Evolutionary conservation across 768 basidiomycete species (phyloP).

Genomic region (Leucogyrophana mollusca): DNA sequence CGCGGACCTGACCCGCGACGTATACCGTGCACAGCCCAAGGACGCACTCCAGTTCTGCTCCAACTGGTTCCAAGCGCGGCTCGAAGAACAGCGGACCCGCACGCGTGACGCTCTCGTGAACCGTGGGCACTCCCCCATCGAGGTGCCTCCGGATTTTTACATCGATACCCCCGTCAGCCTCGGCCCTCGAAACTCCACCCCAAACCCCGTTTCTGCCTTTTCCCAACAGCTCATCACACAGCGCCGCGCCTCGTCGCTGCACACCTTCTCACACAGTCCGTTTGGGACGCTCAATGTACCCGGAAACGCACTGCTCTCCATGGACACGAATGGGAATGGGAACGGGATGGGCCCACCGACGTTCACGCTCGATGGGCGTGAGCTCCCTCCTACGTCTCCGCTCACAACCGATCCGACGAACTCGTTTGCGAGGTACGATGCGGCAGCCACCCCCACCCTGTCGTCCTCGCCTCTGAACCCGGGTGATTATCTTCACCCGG

Average conservation of each 20-base stretch:
- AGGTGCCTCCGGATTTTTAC: constrained; percentile 59
- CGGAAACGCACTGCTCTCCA: constrained; percentile 71
- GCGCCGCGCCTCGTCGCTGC: constrained; percentile 54
- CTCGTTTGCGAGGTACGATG: constrained; percentile 55
- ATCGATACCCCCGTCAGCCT: constrained; percentile 47
- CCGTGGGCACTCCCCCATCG: constrained; percentile 47
- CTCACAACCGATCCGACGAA: constrained; percentile 42
- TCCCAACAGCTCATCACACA: constrained; percentile 42
- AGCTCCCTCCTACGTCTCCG: constrained; percentile 61
- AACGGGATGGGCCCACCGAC: constrained; percentile 45
- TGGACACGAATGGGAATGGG: constrained; percentile 33
- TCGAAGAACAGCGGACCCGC: constrained; percentile 81
- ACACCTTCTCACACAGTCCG: constrained; percentile 60
- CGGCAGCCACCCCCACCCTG: constrained; percentile 42
- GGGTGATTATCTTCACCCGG: constrained; percentile 70
- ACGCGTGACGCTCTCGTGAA: constrained; percentile 64
- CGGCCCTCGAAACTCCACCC: constrained; percentile 24
- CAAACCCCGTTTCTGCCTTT: constrained; percentile 52
- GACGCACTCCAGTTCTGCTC: constrained; percentile 92
- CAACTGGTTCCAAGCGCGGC: constrained; percentile 89
- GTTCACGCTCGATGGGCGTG: constrained; percentile 58
- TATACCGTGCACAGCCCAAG: constrained; percentile 80
- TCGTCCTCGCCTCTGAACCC: constrained; percentile 39
- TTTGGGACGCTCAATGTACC: constrained; percentile 81
- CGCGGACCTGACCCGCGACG: constrained; percentile 83